These are phyloP conservation scores for Solanum clarkiae DNA, from an alignment of 257 asterid species.

Conservation along the genomic window DNA sequence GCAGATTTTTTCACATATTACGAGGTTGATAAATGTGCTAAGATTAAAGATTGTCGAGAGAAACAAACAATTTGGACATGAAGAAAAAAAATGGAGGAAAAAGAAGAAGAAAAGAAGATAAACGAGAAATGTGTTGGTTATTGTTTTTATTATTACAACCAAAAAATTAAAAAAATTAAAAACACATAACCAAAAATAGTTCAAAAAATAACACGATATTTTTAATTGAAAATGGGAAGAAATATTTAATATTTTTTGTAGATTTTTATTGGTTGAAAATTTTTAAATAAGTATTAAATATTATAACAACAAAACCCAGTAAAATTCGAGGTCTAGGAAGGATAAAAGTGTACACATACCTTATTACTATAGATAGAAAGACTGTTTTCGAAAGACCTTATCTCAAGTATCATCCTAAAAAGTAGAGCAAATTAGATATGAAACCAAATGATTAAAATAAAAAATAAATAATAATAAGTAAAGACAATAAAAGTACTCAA, in stretches of 20 bases:
- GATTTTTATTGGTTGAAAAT: neutral
- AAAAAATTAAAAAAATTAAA: neutral
- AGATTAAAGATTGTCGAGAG: neutral
- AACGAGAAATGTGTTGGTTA: neutral
- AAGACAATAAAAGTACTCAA: too few relatives aligned
- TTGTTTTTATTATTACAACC: neutral
- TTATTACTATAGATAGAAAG: too few relatives aligned
- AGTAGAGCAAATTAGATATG: too few relatives aligned
- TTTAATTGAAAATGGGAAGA: neutral
- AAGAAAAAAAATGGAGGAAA: neutral
- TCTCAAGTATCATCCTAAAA: too few relatives aligned
- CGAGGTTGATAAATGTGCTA: neutral
- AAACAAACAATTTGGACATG: neutral
- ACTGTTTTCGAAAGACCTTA: too few relatives aligned
- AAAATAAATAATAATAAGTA: too few relatives aligned
- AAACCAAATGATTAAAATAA: too few relatives aligned
- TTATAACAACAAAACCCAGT: neutral
- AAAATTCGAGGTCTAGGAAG: fast-evolving
- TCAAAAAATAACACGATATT: neutral
- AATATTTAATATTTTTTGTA: neutral
- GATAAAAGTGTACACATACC: too few relatives aligned
- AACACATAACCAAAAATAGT: neutral
- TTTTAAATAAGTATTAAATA: neutral
- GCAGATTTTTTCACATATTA: neutral
- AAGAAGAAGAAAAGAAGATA: neutral